Conservation (phyloP, 2,329 filamentous ascomycete species). For the Aureobasidium melanogenum region DNA sequence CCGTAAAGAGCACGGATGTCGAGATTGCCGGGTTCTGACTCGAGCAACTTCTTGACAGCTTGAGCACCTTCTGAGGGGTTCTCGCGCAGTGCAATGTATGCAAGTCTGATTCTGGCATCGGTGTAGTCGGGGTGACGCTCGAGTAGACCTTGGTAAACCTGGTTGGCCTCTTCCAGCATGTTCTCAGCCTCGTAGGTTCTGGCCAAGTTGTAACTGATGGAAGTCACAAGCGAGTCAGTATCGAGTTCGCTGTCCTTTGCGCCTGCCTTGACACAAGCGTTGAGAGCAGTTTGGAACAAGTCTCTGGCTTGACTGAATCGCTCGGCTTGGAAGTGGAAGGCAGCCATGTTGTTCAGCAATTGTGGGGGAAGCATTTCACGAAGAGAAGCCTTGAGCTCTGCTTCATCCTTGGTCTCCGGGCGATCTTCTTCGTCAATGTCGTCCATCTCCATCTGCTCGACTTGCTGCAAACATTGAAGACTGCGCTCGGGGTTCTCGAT, state of each 20-base stretch:
- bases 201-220: conserved; percentile 93
- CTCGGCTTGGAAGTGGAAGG: conserved; percentile 85
- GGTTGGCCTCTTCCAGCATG: conserved; percentile 71
- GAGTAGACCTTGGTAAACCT: conserved; percentile 79
- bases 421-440: conserved; percentile 64
- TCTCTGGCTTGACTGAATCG: conserved; percentile 72
- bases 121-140: conserved; percentile 81
- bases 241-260: conserved; percentile 65
- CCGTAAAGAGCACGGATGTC: conserved; percentile 90
- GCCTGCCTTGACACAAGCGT: conserved; percentile 73
- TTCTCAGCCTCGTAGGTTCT: conserved; percentile 84
- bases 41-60: conserved; percentile 74
- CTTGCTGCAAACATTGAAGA: conserved; percentile 80
- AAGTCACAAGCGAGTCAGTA: conserved; percentile 85
- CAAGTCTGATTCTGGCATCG: conserved; percentile 78
- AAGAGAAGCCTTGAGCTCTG: conserved; percentile 40
- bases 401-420: conserved; percentile 38
- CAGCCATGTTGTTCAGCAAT: conserved; percentile 93
- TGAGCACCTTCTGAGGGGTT: conserved; percentile 79
- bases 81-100: conserved; percentile 78
- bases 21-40: conserved; percentile 73
- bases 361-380: conserved; percentile 79
- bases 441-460: conserved; percentile 81
- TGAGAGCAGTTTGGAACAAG: conserved; percentile 85
- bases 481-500: conserved; percentile 78